These are phyloP conservation scores for Lasiosphaeria hispida DNA, from an alignment of 495 filamentous ascomycete species.

Conservation along the genomic window DNA sequence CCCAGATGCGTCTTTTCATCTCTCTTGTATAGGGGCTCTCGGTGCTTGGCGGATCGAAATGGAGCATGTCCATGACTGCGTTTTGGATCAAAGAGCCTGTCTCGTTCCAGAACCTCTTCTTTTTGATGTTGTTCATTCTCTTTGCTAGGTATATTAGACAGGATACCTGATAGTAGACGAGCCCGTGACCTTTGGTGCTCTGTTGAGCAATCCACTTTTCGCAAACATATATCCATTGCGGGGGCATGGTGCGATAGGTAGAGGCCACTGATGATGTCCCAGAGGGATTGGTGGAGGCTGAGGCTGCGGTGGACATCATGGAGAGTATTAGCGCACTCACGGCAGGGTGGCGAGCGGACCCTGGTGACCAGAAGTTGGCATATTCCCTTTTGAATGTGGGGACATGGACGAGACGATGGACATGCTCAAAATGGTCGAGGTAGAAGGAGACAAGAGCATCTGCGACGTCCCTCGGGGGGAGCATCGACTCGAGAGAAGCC, in stretches of 20 bases:
- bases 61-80: conserved; percentile 30
- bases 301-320: conserved; percentile 49
- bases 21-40: conserved; percentile 31
- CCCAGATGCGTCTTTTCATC: conserved; percentile 36
- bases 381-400: conserved; percentile 47
- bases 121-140: conserved; percentile 32
- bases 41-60: conserved; percentile 25
- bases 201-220: conserved; percentile 30
- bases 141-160: conserved; percentile 36
- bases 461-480: conserved; percentile 48
- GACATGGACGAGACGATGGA: conserved; percentile 53
- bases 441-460: conserved; percentile 46
- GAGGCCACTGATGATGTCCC: conserved; percentile 52
- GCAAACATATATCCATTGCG: conserved; percentile 33
- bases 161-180: conserved; percentile 36
- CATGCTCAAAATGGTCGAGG: conserved; percentile 43
- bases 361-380: conserved; percentile 39
- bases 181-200: conserved; percentile 32
- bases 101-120: conserved; percentile 36
- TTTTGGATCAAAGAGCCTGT: conserved; percentile 30
- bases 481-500: conserved; percentile 6
- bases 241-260: conserved; percentile 55
- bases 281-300: conserved; percentile 71
- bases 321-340: conserved; percentile 32
- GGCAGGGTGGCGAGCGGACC: conserved; percentile 23